phyloP scores from a whole-genome alignment of 139 green algal genomes.

The Picochlorum sp. region DNA sequence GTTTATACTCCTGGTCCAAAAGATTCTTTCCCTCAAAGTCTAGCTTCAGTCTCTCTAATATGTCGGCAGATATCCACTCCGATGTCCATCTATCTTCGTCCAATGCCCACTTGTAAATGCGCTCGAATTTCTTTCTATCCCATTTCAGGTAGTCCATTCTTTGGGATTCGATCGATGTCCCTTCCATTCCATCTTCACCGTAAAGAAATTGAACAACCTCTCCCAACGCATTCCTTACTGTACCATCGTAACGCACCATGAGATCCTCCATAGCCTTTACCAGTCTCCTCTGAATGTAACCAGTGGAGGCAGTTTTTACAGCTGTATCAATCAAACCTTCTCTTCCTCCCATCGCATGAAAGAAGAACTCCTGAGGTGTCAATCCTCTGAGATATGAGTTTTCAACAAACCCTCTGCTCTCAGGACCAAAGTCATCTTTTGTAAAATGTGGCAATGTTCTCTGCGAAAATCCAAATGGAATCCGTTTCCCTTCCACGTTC shows the following conservation, averaged over 20 bases:
- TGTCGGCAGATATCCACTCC: constrained; percentile 47
- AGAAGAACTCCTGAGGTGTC: constrained; percentile 98
- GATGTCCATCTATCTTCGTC: constrained; percentile 36
- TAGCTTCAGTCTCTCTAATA: constrained; percentile 43
- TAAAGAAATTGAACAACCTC: constrained; percentile 97
- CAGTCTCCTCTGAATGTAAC: constrained; percentile 82
- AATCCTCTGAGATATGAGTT: constrained; percentile 95
- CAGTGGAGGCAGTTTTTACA: constrained; percentile 89
- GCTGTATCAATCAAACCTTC: constrained; percentile 99
- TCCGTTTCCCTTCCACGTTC: constrained; percentile 99
- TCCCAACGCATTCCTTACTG: constrained; percentile 80
- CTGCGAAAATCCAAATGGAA: constrained; percentile 90
- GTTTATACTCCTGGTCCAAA: constrained; percentile 36
- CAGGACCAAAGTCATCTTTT: constrained; percentile 93
- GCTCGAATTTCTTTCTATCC: constrained; percentile 38
- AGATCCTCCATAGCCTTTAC: constrained; percentile 99
- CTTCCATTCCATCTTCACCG: constrained; percentile 99
- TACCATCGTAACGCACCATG: constrained; percentile 91
- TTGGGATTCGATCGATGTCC: constrained; percentile 81
- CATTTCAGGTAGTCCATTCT: constrained; percentile 66
- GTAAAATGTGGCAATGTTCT: constrained; percentile 93
- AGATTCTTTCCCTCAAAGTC: constrained; percentile 27
- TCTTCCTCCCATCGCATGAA: constrained; percentile 98
- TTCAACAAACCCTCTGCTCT: constrained; percentile 93
- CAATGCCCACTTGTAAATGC: constrained; percentile 39